Percentiles rank a stretch among this genome's conserved stretches.
These are phyloP conservation scores for Tolypocladium ophioglossoides DNA, from an alignment of 2,329 filamentous ascomycete genomes.

Conservation along the genomic window DNA sequence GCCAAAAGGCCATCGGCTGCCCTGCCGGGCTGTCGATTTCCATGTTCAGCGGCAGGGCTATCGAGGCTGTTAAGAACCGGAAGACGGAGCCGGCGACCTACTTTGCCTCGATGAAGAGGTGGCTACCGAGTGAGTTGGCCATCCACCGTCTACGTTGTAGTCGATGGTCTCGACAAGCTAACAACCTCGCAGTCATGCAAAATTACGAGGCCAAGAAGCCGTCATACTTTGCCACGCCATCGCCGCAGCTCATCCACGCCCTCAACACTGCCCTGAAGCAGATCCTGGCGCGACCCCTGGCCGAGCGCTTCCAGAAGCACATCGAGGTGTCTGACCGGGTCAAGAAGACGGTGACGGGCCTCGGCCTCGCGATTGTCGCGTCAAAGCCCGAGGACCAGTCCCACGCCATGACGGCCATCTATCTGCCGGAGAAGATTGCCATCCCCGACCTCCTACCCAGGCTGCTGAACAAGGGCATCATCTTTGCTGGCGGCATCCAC, in stretches of 20 bases:
- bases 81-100: constrained; percentile 78
- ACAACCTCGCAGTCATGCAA: constrained; percentile 63
- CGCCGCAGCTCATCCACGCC: constrained; percentile 86
- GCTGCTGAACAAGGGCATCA: constrained; percentile 74
- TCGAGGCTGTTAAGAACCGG: constrained; percentile 68
- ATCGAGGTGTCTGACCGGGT: constrained; percentile 69
- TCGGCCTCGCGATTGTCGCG: constrained; percentile 83
- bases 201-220: constrained; percentile 98
- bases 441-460: constrained; percentile 77
- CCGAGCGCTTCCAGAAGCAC: constrained; percentile 77
- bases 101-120: constrained; percentile 96
- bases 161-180: not conserved
- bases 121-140: constrained; percentile 64
- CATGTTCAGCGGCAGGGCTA: constrained; percentile 83
- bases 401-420: constrained; percentile 96
- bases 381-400: constrained; percentile 81
- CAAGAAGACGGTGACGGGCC: constrained; percentile 69
- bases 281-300: constrained; percentile 69
- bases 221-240: constrained; percentile 95
- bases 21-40: constrained; percentile 90
- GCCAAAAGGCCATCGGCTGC: constrained; percentile 93
- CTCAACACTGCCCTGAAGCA: constrained; percentile 82
- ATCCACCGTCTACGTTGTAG: not conserved
- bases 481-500: constrained; percentile 93
- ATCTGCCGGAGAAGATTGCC: constrained; percentile 75